Base-by-base conservation (phyloP, 352 stramenopile species). In the Globisporangium rhizosaccharum region DNA sequence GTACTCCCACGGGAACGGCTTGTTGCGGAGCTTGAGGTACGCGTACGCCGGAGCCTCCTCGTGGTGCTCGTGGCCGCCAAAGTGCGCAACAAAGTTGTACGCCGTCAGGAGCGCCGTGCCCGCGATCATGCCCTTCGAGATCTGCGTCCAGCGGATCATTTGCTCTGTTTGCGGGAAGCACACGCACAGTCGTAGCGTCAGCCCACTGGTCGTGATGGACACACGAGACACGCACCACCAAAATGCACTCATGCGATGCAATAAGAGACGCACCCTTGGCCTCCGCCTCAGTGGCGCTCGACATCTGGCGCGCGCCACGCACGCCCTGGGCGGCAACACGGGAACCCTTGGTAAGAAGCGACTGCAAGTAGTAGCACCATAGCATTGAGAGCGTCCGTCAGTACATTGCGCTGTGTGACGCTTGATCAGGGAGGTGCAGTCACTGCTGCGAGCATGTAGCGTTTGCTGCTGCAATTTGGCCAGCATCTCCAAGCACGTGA, bases 21-120 rank as follows among this genome's bases (percentile, higher is more conserved):
- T 94, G 68, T 71, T 94, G 71, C 85, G 85, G 57, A 94, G 75
- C 73, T 91, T 94, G 66, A 92, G 82, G 79, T 94, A 91, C 42
- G 82, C 70, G 71, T 77, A 94, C 51, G 72, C 74, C 4, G 79
- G 77, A 28, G 61, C 67, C 56, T 88, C 72, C 44, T 92, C 68
- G 39, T 92, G 68, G 72, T 91, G 76, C 44, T 78, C 72, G 63
- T 88, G 75, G 59, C 71, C 48, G 53, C 66, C 51, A 15, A 69
- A 63, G 66, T 82, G 70, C 56, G 75, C 69, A 55, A 80, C 55
- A 51, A 88, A 57, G 62, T 89, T 80, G 53, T 74, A 56, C 45
- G 74, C 80, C 57, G 81, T 88, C 63, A 78, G 80, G 25, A 76
- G 66, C n/a, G 62, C 67, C 49, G 70, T 76, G 56, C 88, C 47